Percentiles rank a stretch among this genome's conserved stretches.
Evolutionary conservation across 1,284 basidiomycete genomes (phyloP).

Genomic region (Melampsora abietis-canadensis): DNA sequence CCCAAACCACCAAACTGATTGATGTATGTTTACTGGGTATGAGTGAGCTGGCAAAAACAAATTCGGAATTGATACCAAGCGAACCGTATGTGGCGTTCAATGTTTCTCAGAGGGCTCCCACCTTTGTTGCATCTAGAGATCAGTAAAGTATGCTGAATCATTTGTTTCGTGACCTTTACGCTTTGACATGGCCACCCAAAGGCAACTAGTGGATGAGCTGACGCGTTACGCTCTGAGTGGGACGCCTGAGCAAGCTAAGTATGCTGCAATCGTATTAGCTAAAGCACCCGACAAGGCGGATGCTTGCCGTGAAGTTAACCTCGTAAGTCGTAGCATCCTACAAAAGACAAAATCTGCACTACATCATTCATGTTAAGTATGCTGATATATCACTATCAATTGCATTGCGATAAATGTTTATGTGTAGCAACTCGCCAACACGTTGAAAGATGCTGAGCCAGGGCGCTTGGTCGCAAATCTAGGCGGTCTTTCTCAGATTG

Average conservation of each 20-base stretch:
- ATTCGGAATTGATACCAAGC: slow-evolving; percentile 59
- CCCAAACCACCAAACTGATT: slow-evolving; percentile 61
- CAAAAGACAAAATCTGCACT: neutral
- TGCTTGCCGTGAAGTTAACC: slow-evolving; percentile 61
- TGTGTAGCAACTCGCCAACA: slow-evolving; percentile 58
- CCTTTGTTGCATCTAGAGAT: slow-evolving; percentile 13
- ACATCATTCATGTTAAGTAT: neutral
- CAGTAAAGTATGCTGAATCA: slow-evolving; percentile 52
- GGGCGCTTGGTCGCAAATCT: slow-evolving; percentile 66
- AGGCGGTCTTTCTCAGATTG: slow-evolving; percentile 70
- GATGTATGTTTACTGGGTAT: slow-evolving; percentile 73
- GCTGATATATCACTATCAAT: neutral
- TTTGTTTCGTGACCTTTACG: neutral
- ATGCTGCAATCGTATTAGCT: slow-evolving; percentile 74
- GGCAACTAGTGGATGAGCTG: slow-evolving; percentile 63
- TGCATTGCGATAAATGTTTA: neutral
- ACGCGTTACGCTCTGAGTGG: slow-evolving; percentile 63
- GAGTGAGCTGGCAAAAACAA: slow-evolving; percentile 64
- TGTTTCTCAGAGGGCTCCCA: slow-evolving; percentile 8
- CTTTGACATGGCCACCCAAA: slow-evolving; percentile 42
- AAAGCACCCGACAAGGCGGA: slow-evolving; percentile 56
- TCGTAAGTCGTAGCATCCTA: slow-evolving; percentile 57
- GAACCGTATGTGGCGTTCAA: slow-evolving; percentile 64
- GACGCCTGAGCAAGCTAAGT: slow-evolving; percentile 74
- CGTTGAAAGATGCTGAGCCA: slow-evolving; percentile 59